A percentile compares a stretch with the other conserved stretches of the same genome.
phyloP scores from a whole-genome alignment of 164 flowering plant genomes.

The Piper longum region DNA sequence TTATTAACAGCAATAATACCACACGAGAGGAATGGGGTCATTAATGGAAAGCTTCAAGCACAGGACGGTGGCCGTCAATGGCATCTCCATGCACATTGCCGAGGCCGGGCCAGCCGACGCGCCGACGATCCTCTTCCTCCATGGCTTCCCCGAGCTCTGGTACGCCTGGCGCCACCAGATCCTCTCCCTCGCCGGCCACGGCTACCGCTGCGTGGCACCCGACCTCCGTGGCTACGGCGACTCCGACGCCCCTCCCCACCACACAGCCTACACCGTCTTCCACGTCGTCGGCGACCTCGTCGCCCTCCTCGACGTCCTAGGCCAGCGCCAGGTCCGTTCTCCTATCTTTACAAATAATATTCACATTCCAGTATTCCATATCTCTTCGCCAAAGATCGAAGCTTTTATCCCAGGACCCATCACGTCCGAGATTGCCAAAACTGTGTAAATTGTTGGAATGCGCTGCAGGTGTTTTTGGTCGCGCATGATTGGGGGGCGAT shows the following conservation, averaged over 20 bases:
- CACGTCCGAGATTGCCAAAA: no score
- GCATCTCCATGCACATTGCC: constrained; percentile 36
- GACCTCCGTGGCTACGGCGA: constrained; percentile 41
- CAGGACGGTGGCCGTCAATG: constrained; percentile 17
- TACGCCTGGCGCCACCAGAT: constrained; percentile 39
- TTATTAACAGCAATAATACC: not conserved
- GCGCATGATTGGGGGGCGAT: constrained; percentile 22
- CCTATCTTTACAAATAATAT: not conserved
- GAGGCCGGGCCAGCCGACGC: constrained; percentile 19
- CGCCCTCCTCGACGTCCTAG: constrained; percentile 46
- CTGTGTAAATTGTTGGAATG: not conserved
- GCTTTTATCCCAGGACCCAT: no score
- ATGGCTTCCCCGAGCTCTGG: constrained; percentile 38
- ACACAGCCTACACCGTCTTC: constrained; percentile 26
- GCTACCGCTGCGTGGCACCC: constrained; percentile 41
- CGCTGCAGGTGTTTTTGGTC: not conserved
- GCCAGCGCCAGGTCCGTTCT: constrained; percentile 11
- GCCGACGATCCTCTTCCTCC: constrained; percentile 23
- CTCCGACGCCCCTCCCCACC: constrained; percentile 33
- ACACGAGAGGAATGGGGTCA: not conserved
- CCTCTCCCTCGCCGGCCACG: constrained; percentile 14
- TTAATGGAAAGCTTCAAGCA: constrained; percentile 8
- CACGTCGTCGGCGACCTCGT: constrained; percentile 59
- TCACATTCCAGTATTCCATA: not conserved
- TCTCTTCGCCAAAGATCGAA: no score